phyloP scores from a whole-genome alignment of 129 eudicot species.

The Flaveria brownii region DNA sequence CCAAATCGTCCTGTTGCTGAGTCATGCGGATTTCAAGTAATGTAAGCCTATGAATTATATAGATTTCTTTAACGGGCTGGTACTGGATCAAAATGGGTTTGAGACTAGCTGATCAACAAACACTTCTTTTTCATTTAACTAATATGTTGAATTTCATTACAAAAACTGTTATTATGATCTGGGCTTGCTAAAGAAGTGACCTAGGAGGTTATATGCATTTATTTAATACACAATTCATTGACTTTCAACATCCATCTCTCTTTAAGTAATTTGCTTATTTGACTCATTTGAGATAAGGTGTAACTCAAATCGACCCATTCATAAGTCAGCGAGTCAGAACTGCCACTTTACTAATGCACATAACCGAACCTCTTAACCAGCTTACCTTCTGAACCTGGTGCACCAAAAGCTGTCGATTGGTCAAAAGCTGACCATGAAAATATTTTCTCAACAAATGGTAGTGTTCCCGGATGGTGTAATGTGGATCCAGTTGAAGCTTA shows the following conservation, averaged over 20 bases:
- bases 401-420: constrained; percentile 59
- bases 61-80: constrained; percentile 4
- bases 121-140: neutral
- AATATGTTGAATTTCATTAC: neutral
- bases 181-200: neutral
- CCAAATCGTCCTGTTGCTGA: constrained; percentile 96
- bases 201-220: neutral
- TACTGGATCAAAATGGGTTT: neutral
- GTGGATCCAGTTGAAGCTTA: constrained; percentile 80
- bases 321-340: neutral
- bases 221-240: neutral
- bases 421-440: constrained; percentile 59
- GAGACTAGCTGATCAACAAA: neutral
- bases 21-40: constrained; percentile 74
- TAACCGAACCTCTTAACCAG: constrained; percentile 32
- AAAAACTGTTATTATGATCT: neutral
- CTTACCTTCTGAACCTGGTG: constrained; percentile 60
- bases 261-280: neutral
- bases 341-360: neutral
- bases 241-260: neutral
- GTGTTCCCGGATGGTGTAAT: constrained; percentile 84
- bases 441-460: constrained; percentile 69
- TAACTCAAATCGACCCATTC: neutral
- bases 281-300: neutral
- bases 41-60: constrained; percentile 47